A percentile compares a stretch with the other conserved stretches of the same genome.
Conservation (phyloP, 768 basidiomycete species). For the Tulasnella sp. region DNA sequence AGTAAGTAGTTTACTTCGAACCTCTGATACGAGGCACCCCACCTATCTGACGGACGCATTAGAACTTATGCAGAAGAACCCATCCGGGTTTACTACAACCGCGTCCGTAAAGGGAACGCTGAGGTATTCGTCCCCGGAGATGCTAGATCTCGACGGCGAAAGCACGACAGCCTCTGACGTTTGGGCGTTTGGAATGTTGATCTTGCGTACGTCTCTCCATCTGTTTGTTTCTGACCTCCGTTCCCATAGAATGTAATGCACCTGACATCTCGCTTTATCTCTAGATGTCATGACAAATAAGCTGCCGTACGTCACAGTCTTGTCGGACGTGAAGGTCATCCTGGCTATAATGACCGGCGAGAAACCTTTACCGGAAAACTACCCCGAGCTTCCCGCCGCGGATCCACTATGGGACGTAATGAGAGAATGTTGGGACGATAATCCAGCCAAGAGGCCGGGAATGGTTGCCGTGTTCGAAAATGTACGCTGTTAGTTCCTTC, state of each 20-base stretch:
- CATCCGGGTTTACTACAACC: not conserved
- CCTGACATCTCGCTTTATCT: not conserved
- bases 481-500: no score
- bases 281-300: slow-evolving; percentile 7
- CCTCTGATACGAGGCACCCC: not conserved
- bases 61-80: not conserved
- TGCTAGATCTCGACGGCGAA: not conserved
- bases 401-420: slow-evolving; percentile 6
- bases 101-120: not conserved
- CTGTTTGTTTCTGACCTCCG: no score
- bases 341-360: not conserved
- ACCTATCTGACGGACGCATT: not conserved
- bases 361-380: not conserved
- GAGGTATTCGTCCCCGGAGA: not conserved
- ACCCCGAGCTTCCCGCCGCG: not conserved
- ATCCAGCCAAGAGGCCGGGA: not conserved
- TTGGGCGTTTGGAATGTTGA: not conserved
- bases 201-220: not conserved
- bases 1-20: not conserved
- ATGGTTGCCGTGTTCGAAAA: not conserved
- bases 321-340: not conserved
- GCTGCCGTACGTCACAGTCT: not conserved
- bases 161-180: not conserved
- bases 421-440: not conserved
- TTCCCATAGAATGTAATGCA: not conserved